phyloP scores from a whole-genome alignment of 306 rosid species.

The Cyamopsis tetragonoloba region DNA sequence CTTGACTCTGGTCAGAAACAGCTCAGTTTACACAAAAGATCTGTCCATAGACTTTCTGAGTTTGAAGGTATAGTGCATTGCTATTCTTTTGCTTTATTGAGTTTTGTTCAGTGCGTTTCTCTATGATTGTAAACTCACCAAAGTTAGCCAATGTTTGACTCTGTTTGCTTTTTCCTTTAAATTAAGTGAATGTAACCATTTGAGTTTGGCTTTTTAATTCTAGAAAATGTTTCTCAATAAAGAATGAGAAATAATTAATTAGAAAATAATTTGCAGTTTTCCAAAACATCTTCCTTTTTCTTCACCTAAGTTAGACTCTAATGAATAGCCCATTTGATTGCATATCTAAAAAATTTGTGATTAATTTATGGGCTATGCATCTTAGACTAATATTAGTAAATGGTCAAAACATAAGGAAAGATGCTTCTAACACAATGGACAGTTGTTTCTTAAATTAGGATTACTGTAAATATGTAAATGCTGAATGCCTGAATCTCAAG shows the following conservation, averaged over 20 bases:
- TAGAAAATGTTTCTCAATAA: neutral
- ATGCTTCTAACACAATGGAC: neutral
- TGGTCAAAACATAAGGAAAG: neutral
- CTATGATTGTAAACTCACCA: neutral
- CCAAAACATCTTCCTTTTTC: neutral
- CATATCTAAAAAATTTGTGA: neutral
- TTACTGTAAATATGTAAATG: neutral
- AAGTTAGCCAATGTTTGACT: neutral
- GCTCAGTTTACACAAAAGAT: conserved; percentile 47
- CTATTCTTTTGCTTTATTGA: conserved; percentile 12
- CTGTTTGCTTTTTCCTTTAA: neutral
- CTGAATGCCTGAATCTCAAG: neutral
- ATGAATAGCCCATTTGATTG: neutral
- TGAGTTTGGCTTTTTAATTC: neutral
- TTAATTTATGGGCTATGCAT: neutral
- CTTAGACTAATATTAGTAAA: neutral
- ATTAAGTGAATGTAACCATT: neutral
- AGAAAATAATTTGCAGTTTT: neutral
- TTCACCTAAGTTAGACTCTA: neutral
- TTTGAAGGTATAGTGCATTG: conserved; percentile 59
- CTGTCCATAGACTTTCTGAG: conserved; percentile 52
- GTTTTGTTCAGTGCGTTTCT: neutral
- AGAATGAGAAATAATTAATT: neutral
- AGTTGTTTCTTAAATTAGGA: neutral
- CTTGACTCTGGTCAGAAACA: conserved; percentile 50